These are phyloP conservation scores for Sugiyamaella floridensis DNA, from an alignment of 805 yeast genomes.

Conservation along the genomic window DNA sequence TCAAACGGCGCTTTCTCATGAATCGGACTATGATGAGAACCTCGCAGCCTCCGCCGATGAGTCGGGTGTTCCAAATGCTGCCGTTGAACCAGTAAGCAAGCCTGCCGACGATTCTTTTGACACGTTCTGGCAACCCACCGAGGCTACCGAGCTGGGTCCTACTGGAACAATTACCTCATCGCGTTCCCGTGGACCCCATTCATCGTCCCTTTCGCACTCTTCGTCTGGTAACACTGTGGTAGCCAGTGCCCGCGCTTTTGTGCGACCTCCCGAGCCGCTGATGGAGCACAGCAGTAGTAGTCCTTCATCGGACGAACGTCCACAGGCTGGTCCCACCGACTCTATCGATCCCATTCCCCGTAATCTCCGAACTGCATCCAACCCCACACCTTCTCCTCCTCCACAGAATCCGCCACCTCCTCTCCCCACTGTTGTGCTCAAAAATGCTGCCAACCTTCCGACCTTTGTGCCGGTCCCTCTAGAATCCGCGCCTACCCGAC, in stretches of 20 bases:
- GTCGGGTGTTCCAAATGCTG: not conserved
- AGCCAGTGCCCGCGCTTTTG: not conserved
- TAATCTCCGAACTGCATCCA: not conserved
- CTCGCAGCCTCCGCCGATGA: not conserved
- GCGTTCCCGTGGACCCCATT: not conserved
- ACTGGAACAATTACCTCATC: not conserved
- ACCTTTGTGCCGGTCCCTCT: slow-evolving; percentile 1
- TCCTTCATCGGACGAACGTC: not conserved
- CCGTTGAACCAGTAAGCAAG: not conserved
- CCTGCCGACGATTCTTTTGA: not conserved
- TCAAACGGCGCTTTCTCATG: slow-evolving; percentile 12
- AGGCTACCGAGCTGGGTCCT: not conserved
- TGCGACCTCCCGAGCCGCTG: not conserved
- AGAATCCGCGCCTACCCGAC: not conserved
- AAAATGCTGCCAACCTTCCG: slow-evolving; percentile 7
- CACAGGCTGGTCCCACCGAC: not conserved
- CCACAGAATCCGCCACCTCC: not conserved
- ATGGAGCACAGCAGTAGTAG: not conserved
- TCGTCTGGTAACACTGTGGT: slow-evolving; percentile 11
- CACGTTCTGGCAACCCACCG: not conserved
- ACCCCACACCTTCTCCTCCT: not conserved
- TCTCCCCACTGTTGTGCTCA: not conserved
- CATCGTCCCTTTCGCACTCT: slow-evolving; percentile 4
- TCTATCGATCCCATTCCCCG: not conserved
- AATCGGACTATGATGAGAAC: not conserved